Percentiles rank a stretch among this genome's conserved stretches.
phyloP scores from a whole-genome alignment of 352 stramenopile genomes.

The Pythium volutum region DNA sequence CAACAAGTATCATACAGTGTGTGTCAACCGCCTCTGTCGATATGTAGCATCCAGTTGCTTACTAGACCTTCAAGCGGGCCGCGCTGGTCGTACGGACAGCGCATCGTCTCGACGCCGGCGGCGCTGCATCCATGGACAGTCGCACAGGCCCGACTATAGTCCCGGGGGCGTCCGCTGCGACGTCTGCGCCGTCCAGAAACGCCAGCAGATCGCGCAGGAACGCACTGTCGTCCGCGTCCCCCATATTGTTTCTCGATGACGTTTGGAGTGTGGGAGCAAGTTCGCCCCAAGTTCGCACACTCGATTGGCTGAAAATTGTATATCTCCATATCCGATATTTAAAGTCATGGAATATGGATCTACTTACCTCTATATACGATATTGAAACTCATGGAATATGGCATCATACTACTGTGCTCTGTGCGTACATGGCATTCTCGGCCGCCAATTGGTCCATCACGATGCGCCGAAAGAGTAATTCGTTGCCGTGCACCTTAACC shows the following conservation, averaged over 20 bases:
- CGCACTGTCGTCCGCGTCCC: not conserved
- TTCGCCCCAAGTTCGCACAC: too few species aligned
- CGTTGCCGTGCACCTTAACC: not conserved
- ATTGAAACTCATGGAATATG: too few species aligned
- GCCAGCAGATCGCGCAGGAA: constrained; percentile 8
- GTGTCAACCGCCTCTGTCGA: too few species aligned
- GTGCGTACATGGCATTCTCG: not conserved
- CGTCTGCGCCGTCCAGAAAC: constrained; percentile 1
- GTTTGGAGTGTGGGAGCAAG: too few species aligned
- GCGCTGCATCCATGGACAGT: not conserved
- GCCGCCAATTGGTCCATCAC: constrained; percentile 6
- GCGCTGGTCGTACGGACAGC: not conserved
- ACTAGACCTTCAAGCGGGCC: constrained; percentile 4
- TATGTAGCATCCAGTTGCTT: not conserved
- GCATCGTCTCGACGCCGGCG: not conserved
- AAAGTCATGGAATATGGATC: too few species aligned
- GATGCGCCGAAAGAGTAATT: constrained; percentile 9
- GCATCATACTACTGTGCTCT: too few species aligned
- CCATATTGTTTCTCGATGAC: too few species aligned
- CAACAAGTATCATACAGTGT: not conserved
- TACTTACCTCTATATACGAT: too few species aligned
- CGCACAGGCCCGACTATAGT: not conserved
- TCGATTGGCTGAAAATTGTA: too few species aligned
- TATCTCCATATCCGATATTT: too few species aligned
- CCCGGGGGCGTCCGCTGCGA: not conserved